Evolutionary conservation across 768 basidiomycete genomes (phyloP).

Genomic region (Mycena epipterygia): DNA sequence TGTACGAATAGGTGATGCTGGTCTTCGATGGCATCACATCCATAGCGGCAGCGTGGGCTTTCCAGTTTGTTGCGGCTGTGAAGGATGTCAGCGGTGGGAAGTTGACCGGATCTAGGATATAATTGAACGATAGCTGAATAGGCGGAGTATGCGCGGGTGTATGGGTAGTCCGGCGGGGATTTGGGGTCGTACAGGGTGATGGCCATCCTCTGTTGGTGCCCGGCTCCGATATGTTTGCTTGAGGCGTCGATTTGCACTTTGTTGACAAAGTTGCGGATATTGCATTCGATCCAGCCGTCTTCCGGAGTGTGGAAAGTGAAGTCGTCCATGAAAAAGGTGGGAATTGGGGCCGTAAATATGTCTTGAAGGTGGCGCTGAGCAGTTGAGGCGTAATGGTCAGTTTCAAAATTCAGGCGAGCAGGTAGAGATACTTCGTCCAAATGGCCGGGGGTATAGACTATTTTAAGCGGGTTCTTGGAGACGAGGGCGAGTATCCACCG

Average conservation of each 20-base stretch:
- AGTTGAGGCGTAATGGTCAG: constrained; percentile 23
- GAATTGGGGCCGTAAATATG: constrained; percentile 17
- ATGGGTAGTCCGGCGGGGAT: constrained; percentile 34
- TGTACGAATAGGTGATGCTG: constrained; percentile 8
- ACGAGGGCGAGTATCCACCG: constrained; percentile 39
- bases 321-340: constrained; percentile 33
- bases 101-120: constrained; percentile 39
- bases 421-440: not conserved
- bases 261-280: not conserved
- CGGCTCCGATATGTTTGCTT: not conserved
- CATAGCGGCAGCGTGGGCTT: not conserved
- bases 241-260: not conserved
- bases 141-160: constrained; percentile 33
- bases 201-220: not conserved
- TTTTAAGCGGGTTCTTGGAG: not conserved
- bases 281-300: constrained; percentile 23
- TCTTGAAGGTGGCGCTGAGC: not conserved
- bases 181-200: not conserved
- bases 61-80: not conserved
- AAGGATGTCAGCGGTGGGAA: constrained; percentile 29
- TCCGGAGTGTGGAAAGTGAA: constrained; percentile 1
- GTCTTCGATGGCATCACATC: constrained; percentile 9
- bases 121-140: constrained; percentile 40
- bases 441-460: constrained; percentile 11
- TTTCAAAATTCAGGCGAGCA: constrained; percentile 15